Base-by-base conservation (phyloP, 2,329 filamentous ascomycete genomes). In the Arthrobotrys entomopaga region DNA sequence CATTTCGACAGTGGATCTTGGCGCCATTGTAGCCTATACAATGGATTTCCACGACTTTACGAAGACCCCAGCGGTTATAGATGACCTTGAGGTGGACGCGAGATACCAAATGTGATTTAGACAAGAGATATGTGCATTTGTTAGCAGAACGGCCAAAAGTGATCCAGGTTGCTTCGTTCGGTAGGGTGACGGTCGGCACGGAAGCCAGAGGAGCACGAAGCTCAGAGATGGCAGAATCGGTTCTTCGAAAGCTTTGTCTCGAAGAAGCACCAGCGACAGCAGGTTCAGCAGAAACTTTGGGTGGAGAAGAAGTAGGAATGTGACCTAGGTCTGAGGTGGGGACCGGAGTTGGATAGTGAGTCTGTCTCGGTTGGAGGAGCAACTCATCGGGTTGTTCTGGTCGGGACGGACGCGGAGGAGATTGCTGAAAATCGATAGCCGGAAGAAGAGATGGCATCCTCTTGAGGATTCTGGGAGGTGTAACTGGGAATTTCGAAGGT, bases 11-110 rank as follows among this genome's bases (percentile, higher is more conserved):
- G 83, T 97, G 93, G 78, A 99, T 83, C 83, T 92, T 96, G 77
- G 95, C 85, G 15, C 95, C 95, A 81, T 99, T 99, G 94, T 94
- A 98, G 20, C 95, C 95, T 79, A 91, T 87, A 84, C 95, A 99
- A 79, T 92, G 86, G 78, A 99, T 90, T 82, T 97, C 91, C 53
- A 99, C 87, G 81, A 88, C 90, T 78, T 91, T 88, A 78, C 91
- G 86, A 3, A 87, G 86, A 65, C 87, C 85, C 19, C 86, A 83
- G 11, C 91, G 88, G 76, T 94, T 87, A 81, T 93, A 99, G 61
- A 89, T 87, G 76, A 93, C 93, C 82, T 92, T 90, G 82, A 97
- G 91, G 81, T 99, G 95, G 22, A 98, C 88, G 80, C 95, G 90
- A 79, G 95, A 98, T 76, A 99, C 92, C 72, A 96, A 87, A 53